phyloP scores from a whole-genome alignment of 352 stramenopile species.

The Pythium myriotylum region DNA sequence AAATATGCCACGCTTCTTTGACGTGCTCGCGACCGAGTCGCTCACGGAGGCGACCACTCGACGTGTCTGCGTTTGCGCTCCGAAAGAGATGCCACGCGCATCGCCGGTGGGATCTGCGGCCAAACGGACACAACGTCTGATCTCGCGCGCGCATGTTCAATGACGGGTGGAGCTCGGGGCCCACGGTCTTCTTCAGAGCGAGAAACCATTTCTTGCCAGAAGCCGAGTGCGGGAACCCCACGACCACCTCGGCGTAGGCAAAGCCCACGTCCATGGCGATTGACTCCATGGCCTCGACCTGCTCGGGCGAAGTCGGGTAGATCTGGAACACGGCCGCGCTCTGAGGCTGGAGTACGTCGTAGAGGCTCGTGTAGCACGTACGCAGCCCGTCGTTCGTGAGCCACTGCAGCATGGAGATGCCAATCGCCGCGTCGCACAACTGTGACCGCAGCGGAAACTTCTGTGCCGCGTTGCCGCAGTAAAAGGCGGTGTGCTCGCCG shows the following conservation, averaged over 20 bases:
- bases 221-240: conserved; percentile 69
- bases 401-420: conserved; percentile 87
- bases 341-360: conserved; percentile 30
- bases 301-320: conserved; percentile 53
- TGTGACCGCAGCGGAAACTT: conserved; percentile 51
- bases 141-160: not conserved
- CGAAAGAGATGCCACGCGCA: conserved; percentile 65
- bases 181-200: conserved; percentile 15
- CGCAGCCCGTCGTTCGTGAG: conserved; percentile 57
- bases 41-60: conserved; percentile 29
- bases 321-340: conserved; percentile 66
- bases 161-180: not conserved
- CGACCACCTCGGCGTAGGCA: conserved; percentile 54
- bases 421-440: conserved; percentile 54
- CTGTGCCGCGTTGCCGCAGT: conserved; percentile 69
- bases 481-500: conserved; percentile 36
- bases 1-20: conserved; percentile 71
- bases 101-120: conserved; percentile 49
- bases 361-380: conserved; percentile 61
- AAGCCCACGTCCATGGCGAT: conserved; percentile 52
- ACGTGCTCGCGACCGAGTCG: conserved; percentile 66
- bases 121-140: conserved; percentile 51
- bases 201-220: conserved; percentile 83
- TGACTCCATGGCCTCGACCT: conserved; percentile 65
- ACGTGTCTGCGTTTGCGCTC: not conserved